These are phyloP conservation scores for Coemansia pectinata DNA, from an alignment of 192 early-diverging fungal genomes.

Conservation along the genomic window DNA sequence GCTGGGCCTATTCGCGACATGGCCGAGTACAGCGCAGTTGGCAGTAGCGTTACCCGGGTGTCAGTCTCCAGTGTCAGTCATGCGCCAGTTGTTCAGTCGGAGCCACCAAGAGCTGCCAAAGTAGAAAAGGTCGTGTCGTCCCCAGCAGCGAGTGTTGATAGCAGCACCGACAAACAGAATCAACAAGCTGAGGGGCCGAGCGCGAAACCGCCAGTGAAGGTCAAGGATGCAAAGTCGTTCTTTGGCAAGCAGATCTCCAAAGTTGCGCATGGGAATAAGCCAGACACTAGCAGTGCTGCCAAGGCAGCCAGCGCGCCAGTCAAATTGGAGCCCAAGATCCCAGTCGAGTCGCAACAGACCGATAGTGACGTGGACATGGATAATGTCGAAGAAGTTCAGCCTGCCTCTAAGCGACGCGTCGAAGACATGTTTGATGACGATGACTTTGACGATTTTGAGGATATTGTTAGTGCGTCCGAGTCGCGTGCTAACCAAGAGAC, in stretches of 20 bases:
- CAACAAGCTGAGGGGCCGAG: neutral
- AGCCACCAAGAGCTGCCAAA: neutral
- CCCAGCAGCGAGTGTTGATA: neutral
- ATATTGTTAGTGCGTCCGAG: neutral
- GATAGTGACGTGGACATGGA: constrained; percentile 28
- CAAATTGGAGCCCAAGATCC: neutral
- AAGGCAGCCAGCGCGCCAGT: neutral
- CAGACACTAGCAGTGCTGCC: neutral
- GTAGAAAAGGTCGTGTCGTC: neutral
- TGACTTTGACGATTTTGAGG: constrained; percentile 8
- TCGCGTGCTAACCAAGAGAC: neutral
- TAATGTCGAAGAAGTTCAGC: constrained; percentile 10
- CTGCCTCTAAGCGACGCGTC: constrained; percentile 18
- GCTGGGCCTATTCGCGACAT: constrained; percentile 41
- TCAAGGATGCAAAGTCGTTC: constrained; percentile 27
- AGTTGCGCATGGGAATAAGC: neutral
- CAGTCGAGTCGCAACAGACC: neutral
- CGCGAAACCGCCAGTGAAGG: neutral
- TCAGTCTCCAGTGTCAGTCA: neutral
- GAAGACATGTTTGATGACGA: constrained; percentile 56
- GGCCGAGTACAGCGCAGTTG: constrained; percentile 24
- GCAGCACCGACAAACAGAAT: neutral
- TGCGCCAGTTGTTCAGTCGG: neutral
- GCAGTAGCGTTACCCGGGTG: constrained; percentile 24
- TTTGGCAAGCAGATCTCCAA: constrained; percentile 32